A percentile compares a stretch with the other conserved stretches of the same genome.
phyloP scores from a whole-genome alignment of 805 yeast genomes.

The Yamadazyma laniorum region DNA sequence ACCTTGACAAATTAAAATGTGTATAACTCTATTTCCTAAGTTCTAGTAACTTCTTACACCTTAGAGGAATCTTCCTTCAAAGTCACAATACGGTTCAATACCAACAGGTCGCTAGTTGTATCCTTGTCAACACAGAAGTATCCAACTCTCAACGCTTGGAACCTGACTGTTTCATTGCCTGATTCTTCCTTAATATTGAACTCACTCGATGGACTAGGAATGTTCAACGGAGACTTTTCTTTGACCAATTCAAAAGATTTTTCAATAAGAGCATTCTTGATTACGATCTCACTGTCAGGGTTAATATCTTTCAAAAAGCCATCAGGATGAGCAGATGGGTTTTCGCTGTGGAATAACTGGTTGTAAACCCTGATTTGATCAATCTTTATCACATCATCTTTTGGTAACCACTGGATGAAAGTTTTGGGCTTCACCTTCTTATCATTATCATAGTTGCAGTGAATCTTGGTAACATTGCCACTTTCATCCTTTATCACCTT shows the following conservation, averaged over 20 bases:
- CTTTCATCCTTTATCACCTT: conserved; percentile 42
- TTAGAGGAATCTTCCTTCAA: conserved; percentile 57
- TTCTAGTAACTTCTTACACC: neutral
- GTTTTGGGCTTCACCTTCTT: conserved; percentile 84
- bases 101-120: conserved; percentile 54
- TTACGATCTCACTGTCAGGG: conserved; percentile 69
- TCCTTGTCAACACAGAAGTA: conserved; percentile 91
- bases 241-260: conserved; percentile 66
- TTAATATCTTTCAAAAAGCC: conserved; percentile 87
- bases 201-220: conserved; percentile 55
- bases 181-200: conserved; percentile 70
- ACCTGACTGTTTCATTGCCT: conserved; percentile 78
- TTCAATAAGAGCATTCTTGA: conserved; percentile 70
- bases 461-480: conserved; percentile 68
- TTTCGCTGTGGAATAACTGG: conserved; percentile 85
- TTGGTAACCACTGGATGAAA: conserved; percentile 94
- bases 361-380: conserved; percentile 84
- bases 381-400: conserved; percentile 53
- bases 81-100: conserved; percentile 89
- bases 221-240: conserved; percentile 72
- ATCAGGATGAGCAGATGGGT: conserved; percentile 83
- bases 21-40: neutral
- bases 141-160: conserved; percentile 97
- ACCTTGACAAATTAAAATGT: neutral
- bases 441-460: conserved; percentile 77